These are phyloP conservation scores for Solanum etuberosum DNA, from an alignment of 257 asterid genomes.

Conservation along the genomic window DNA sequence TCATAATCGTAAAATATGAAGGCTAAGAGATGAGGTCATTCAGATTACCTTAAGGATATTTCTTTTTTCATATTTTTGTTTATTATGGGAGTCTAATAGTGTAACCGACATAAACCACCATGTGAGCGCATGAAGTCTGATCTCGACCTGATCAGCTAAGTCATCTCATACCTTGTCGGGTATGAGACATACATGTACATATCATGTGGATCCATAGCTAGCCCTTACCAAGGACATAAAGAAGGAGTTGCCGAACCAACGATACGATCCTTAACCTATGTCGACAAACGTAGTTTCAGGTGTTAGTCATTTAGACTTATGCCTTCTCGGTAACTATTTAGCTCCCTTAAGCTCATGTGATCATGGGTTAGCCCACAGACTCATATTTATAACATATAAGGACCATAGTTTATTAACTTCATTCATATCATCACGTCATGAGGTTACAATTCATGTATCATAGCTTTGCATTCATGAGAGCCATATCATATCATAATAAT, in stretches of 20 bases:
- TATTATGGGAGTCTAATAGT: not conserved
- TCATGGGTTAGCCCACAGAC: not conserved
- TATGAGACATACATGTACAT: not conserved
- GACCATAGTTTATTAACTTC: not conserved
- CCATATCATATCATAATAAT: too few relatives aligned
- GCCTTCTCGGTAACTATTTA: too few relatives aligned
- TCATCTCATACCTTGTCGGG: not conserved
- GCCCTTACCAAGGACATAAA: not conserved
- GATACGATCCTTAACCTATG: not conserved
- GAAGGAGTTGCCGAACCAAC: not conserved
- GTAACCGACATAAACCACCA: not conserved
- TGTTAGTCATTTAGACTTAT: too few relatives aligned
- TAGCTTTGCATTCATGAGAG: not conserved
- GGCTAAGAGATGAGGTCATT: not conserved
- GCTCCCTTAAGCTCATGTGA: not conserved
- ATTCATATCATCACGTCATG: not conserved
- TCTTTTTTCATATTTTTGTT: not conserved
- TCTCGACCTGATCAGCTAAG: not conserved
- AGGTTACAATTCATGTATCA: not conserved
- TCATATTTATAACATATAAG: not conserved
- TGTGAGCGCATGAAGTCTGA: not conserved
- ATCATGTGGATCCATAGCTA: not conserved
- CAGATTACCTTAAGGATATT: not conserved
- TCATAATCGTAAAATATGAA: not conserved
- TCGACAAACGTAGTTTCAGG: not conserved